phyloP scores from a whole-genome alignment of 2,329 filamentous ascomycete genomes.

The Penicillium sclerotigenum region DNA sequence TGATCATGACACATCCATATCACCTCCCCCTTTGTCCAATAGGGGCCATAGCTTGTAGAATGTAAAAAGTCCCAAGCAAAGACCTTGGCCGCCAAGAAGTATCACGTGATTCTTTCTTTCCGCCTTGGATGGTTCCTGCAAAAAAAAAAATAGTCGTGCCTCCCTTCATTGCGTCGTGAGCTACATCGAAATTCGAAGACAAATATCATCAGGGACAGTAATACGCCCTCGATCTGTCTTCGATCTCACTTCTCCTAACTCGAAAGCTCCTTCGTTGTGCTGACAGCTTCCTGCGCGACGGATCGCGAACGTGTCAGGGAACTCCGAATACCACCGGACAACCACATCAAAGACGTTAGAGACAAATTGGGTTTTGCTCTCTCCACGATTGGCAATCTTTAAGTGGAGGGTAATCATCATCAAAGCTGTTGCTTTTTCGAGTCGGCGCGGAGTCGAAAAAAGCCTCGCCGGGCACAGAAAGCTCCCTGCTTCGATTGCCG shows the following conservation, averaged over 20 bases:
- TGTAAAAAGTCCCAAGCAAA: not conserved
- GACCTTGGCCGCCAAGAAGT: constrained; percentile 1
- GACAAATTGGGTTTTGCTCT: constrained; percentile 10
- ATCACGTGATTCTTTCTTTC: constrained; percentile 2
- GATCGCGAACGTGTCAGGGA: constrained; percentile 23
- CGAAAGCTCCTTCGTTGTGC: not conserved
- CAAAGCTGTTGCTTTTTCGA: not conserved
- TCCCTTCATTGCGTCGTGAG: constrained; percentile 2
- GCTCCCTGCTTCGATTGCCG: not conserved
- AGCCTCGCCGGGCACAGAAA: constrained; percentile 3
- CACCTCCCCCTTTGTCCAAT: not conserved
- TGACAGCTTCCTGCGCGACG: constrained; percentile 17
- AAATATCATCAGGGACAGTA: not conserved
- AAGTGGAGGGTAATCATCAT: not conserved
- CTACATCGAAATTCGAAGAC: not conserved
- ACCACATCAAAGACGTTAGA: constrained; percentile 6
- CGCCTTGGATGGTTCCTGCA: constrained; percentile 9
- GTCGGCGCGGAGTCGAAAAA: not conserved
- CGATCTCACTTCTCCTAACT: not conserved
- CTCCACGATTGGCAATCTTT: not conserved
- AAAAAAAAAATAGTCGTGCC: constrained; percentile 7
- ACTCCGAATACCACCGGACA: constrained; percentile 6
- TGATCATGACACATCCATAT: not conserved
- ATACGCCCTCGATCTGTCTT: not conserved
- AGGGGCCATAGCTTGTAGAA: not conserved